A percentile compares a stretch with the other conserved stretches of the same genome.
phyloP scores from a whole-genome alignment of 73 alveolate species.

The Uronychia setigera region DNA sequence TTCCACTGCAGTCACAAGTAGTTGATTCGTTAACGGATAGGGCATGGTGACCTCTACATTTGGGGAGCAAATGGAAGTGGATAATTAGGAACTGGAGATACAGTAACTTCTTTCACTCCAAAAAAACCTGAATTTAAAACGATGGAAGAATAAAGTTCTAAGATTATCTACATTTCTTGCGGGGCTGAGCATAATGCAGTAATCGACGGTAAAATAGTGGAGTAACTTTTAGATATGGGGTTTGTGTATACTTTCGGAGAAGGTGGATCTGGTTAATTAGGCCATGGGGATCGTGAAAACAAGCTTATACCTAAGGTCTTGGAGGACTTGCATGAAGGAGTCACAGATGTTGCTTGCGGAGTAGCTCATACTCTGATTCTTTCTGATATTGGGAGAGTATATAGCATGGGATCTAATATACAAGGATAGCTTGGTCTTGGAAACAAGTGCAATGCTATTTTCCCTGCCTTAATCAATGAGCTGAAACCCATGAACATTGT shows the following conservation, averaged over 20 bases:
- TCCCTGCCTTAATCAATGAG: background rate
- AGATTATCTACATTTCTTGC: background rate
- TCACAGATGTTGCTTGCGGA: conserved; percentile 58
- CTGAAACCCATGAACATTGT: background rate
- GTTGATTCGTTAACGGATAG: conserved; percentile 70
- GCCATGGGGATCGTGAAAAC: background rate
- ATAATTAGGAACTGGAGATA: conserved; percentile 47
- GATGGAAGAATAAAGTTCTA: background rate
- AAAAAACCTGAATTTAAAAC: background rate
- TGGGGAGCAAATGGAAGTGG: conserved; percentile 72
- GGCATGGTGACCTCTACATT: conserved; percentile 65
- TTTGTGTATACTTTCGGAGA: conserved; percentile 48
- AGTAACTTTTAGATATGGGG: conserved; percentile 4
- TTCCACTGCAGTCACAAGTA: conserved; percentile 47
- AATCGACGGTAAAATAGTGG: conserved; percentile 20
- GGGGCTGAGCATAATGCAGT: background rate
- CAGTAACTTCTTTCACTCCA: conserved; percentile 13
- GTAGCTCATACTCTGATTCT: conserved; percentile 70
- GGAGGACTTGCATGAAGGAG: background rate
- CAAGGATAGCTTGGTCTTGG: conserved; percentile 79
- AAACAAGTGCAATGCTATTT: conserved; percentile 13
- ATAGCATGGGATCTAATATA: conserved; percentile 72
- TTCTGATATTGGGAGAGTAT: conserved; percentile 52
- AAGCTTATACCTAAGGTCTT: background rate
- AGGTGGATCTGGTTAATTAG: background rate